Evolutionary conservation across 495 filamentous ascomycete genomes (phyloP).

Genomic region (Aspergillus leporis): DNA sequence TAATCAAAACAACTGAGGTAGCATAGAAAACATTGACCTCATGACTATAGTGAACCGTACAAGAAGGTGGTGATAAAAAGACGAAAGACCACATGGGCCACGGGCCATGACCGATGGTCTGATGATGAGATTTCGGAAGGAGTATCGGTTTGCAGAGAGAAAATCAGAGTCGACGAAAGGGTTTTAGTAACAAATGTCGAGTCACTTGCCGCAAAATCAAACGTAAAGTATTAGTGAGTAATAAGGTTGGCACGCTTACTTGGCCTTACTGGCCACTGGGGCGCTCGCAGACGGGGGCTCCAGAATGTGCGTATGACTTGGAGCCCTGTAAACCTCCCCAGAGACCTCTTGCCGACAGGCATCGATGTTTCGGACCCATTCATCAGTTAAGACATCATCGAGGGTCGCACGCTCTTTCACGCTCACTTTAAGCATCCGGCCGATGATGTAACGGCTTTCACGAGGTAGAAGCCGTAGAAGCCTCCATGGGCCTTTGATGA

Average conservation of each 20-base stretch:
- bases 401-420: conserved; percentile 82
- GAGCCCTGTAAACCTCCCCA: conserved; percentile 53
- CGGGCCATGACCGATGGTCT: not conserved
- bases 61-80: not conserved
- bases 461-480: conserved; percentile 88
- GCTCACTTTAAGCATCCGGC: conserved; percentile 88
- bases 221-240: conserved; percentile 11
- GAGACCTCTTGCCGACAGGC: conserved; percentile 62
- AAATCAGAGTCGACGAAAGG: not conserved
- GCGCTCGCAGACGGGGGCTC: conserved; percentile 54
- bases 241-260: conserved; percentile 20
- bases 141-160: not conserved
- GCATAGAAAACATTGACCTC: conserved; percentile 5
- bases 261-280: conserved; percentile 47
- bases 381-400: conserved; percentile 80
- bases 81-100: not conserved
- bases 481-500: conserved; percentile 91
- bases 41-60: conserved; percentile 1
- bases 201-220: conserved; percentile 10
- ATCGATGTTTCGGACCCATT: conserved; percentile 78
- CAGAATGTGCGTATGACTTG: conserved; percentile 61
- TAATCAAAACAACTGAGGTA: conserved; percentile 8
- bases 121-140: not conserved
- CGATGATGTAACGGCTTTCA: conserved; percentile 86
- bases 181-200: not conserved